These are phyloP conservation scores for Myxozyma nipponensis DNA, from an alignment of 805 yeast genomes.

Conservation along the genomic window DNA sequence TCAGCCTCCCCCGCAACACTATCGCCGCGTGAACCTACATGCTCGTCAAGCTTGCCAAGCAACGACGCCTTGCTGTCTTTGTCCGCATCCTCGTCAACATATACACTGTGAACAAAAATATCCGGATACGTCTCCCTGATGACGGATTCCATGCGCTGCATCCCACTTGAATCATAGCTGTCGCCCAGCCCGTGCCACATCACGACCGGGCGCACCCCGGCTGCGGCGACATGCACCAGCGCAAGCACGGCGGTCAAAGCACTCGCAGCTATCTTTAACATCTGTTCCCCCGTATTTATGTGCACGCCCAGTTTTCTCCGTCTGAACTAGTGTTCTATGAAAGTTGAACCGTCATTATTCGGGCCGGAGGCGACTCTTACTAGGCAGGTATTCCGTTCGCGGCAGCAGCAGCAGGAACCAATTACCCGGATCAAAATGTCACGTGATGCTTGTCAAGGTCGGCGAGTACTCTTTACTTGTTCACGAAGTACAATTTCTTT, in stretches of 20 bases:
- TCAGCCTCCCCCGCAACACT: background rate
- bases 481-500: too few relatives aligned
- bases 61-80: slow-evolving; percentile 55
- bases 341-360: too few relatives aligned
- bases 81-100: slow-evolving; percentile 47
- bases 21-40: slow-evolving; percentile 33
- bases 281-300: too few relatives aligned
- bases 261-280: background rate
- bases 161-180: slow-evolving; percentile 57
- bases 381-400: too few relatives aligned
- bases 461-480: too few relatives aligned
- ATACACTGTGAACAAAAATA: slow-evolving; percentile 51
- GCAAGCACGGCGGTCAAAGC: background rate
- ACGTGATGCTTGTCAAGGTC: too few relatives aligned
- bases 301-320: too few relatives aligned
- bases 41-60: slow-evolving; percentile 55
- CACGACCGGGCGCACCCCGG: slow-evolving; percentile 49
- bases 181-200: slow-evolving; percentile 88
- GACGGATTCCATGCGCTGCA: slow-evolving; percentile 45
- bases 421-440: too few relatives aligned
- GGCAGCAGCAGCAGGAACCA: too few relatives aligned
- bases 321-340: too few relatives aligned
- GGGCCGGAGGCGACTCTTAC: background rate
- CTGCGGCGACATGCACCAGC: background rate
- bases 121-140: slow-evolving; percentile 49